These are phyloP conservation scores for Coccomyxa subellipsoidea DNA, from an alignment of 163 green algal species.

Conservation along the genomic window DNA sequence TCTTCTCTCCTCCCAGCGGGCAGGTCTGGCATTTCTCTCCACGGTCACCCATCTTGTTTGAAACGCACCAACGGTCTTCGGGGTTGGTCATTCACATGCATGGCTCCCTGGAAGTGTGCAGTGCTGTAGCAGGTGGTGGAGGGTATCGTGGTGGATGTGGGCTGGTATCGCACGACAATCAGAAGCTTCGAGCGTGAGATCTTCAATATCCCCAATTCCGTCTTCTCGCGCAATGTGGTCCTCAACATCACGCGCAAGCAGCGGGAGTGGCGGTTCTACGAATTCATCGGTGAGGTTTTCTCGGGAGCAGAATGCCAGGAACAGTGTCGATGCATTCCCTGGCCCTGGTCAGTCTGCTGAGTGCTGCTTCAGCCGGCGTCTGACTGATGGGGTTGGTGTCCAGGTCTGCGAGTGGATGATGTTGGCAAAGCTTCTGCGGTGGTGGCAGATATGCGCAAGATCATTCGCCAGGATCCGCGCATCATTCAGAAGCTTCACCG, in stretches of 20 bases:
- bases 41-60: not conserved
- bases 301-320: not conserved
- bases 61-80: not conserved
- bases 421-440: slow-evolving; percentile 62
- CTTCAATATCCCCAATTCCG: slow-evolving; percentile 85
- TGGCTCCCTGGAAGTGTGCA: too few species aligned
- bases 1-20: slow-evolving; percentile 63
- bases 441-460: slow-evolving; percentile 84
- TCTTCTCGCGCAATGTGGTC: slow-evolving; percentile 90
- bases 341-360: too few species aligned
- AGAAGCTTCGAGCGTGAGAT: slow-evolving; percentile 88
- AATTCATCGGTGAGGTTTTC: slow-evolving; percentile 56
- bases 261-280: slow-evolving; percentile 86
- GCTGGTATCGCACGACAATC: slow-evolving; percentile 89
- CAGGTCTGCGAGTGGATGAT: slow-evolving; percentile 72
- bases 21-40: slow-evolving; percentile 20
- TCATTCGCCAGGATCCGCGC: slow-evolving; percentile 67
- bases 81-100: not conserved
- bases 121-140: slow-evolving; percentile 58
- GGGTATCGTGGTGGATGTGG: slow-evolving; percentile 89
- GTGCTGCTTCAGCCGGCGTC: too few species aligned
- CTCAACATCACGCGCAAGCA: slow-evolving; percentile 90
- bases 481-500: slow-evolving; percentile 91
- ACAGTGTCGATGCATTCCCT: too few species aligned
- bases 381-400: not conserved